phyloP scores from a whole-genome alignment of 495 filamentous ascomycete genomes.

The Parathielavia hyrcaniae region DNA sequence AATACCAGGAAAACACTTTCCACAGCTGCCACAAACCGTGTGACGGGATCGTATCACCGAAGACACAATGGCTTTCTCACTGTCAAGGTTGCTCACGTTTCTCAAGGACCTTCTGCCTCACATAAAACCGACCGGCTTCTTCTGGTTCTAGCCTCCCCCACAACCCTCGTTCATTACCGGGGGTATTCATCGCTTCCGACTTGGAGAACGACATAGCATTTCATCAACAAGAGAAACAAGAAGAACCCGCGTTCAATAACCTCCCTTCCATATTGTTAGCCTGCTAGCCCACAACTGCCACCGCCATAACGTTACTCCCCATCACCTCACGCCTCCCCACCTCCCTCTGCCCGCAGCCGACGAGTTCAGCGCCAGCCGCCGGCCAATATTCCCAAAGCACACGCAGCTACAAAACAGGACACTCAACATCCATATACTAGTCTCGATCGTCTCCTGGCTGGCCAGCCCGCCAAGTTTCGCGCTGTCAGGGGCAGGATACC shows the following conservation, averaged over 20 bases:
- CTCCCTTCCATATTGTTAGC: not conserved
- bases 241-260: not conserved
- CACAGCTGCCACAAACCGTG: not conserved
- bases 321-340: slow-evolving; percentile 35
- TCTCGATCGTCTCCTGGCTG: slow-evolving; percentile 69
- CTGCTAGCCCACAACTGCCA: not conserved
- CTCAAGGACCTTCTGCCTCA: not conserved
- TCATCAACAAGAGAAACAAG: not conserved
- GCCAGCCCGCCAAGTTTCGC: slow-evolving; percentile 37
- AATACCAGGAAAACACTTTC: not conserved
- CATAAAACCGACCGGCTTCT: not conserved
- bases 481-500: too few species aligned
- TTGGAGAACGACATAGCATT: not conserved
- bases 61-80: slow-evolving; percentile 3
- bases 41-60: not conserved
- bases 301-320: not conserved
- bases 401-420: slow-evolving; percentile 91
- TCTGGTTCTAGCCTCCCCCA: not conserved
- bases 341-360: slow-evolving; percentile 31
- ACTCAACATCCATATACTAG: slow-evolving; percentile 79
- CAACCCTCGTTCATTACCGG: not conserved
- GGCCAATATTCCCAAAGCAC: slow-evolving; percentile 93
- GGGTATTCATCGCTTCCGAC: not conserved
- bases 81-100: slow-evolving; percentile 5
- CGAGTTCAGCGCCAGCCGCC: slow-evolving; percentile 58